A percentile compares a stretch with the other conserved stretches of the same genome.
Evolutionary conservation across 352 stramenopile species (phyloP).

Genomic region (Globisporangium spinosum): DNA sequence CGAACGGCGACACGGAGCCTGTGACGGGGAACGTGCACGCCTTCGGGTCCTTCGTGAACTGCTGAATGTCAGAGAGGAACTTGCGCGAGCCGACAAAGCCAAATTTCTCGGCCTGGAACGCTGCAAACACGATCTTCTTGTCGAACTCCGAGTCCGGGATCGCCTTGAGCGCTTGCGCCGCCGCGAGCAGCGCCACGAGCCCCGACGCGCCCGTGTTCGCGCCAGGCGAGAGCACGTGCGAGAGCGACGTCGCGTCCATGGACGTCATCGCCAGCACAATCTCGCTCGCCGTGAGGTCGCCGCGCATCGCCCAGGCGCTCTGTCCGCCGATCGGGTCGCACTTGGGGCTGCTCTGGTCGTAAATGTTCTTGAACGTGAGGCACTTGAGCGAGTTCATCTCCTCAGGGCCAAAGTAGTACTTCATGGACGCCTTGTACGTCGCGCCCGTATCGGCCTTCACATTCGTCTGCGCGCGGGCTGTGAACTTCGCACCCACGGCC

Average conservation of each 20-base stretch:
- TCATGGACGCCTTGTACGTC: slow-evolving; percentile 77
- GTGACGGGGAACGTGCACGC: slow-evolving; percentile 50
- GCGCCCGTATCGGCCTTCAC: slow-evolving; percentile 32
- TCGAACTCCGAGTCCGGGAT: slow-evolving; percentile 59
- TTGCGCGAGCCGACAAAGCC: slow-evolving; percentile 80
- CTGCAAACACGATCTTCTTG: slow-evolving; percentile 78
- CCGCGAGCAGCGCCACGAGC: slow-evolving; percentile 70
- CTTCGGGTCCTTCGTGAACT: slow-evolving; percentile 43
- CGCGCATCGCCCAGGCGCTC: slow-evolving; percentile 63
- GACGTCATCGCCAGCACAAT: slow-evolving; percentile 68
- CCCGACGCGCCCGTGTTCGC: slow-evolving; percentile 74
- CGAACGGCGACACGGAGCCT: slow-evolving; percentile 50
- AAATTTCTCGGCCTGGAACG: slow-evolving; percentile 79
- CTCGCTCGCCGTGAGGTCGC: slow-evolving; percentile 42
- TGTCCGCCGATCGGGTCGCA: slow-evolving; percentile 81
- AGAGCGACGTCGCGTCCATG: slow-evolving; percentile 76
- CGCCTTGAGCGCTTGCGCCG: slow-evolving; percentile 59
- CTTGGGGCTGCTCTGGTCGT: slow-evolving; percentile 52
- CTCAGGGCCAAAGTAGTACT: slow-evolving; percentile 80
- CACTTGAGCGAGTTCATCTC: slow-evolving; percentile 73
- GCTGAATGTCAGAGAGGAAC: slow-evolving; percentile 65
- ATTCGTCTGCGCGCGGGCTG: slow-evolving; percentile 59
- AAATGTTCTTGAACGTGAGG: slow-evolving; percentile 74
- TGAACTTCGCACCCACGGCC: slow-evolving; percentile 35
- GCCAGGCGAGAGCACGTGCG: slow-evolving; percentile 63